Evolutionary conservation across 148 eudicot species (phyloP), one percentile per base, ranked within the genome.

Genomic region (Rhododendron henanense): DNA sequence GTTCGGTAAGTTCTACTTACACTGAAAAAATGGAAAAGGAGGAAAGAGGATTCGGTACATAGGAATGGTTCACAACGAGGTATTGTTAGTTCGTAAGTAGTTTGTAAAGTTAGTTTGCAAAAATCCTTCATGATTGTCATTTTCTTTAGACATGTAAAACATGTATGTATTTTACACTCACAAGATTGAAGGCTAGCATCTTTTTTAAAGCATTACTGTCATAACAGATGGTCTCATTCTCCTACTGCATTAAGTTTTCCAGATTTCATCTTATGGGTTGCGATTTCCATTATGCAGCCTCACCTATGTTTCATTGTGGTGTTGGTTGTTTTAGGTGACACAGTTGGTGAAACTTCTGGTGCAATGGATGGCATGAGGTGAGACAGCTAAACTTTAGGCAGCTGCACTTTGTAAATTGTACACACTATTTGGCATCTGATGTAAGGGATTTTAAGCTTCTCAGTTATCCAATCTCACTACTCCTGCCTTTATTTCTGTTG

Each of bases 341-440:
- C 81, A 87, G 84, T 53, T 84, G 92, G 89, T 81, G 94, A 86
- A 69, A 85, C 90, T 48, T 87, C 93, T 85, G 90, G 85, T 61
- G 86, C 85, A 47, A 83, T 84, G 61, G 87, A 73, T 10, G 83
- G 51, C 86, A 67, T 33, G 61, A 90, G 96, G 96, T 93, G 79
- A 84, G 95, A 88, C 15, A 51, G 45, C 80, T n/a, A 71, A 55
- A 44, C 45, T 50, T 74, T 59, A 51, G 44, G 39, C 4, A 51
- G 2, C 44, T 6, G 4, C 41, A 41, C n/a, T 21, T 78, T 44
- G 55, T 79, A 47, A 47, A 78, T 78, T 23, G n/a, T 1, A 23
- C 35, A 28, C 23, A 15, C 4, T 81, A 33, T 53, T 33, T 81
- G 50, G 25, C 8, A 50, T 81, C 14, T 81, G 55, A n/a, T 14